A percentile compares a stretch with the other conserved stretches of the same genome.
phyloP scores from a whole-genome alignment of 495 filamentous ascomycete genomes.

The Aspergillus haitiensis region DNA sequence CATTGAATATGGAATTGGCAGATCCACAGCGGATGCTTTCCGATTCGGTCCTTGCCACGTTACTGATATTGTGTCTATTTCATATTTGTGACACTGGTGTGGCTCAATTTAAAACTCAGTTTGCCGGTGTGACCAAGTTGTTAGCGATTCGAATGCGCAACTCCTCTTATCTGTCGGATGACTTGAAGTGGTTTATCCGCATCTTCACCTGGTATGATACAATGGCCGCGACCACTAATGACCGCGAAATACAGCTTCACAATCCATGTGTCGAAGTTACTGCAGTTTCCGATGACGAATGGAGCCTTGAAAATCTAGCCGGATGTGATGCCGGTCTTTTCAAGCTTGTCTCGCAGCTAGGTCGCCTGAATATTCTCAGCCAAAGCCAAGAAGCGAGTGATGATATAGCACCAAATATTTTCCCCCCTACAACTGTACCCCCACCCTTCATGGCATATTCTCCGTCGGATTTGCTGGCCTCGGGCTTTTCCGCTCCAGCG shows the following conservation, averaged over 20 bases:
- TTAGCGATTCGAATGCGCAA: conserved; percentile 70
- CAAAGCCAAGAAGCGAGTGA: conserved; percentile 62
- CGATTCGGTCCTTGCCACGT: conserved; percentile 84
- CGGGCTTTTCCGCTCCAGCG: conserved; percentile 13
- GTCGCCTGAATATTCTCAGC: conserved; percentile 83
- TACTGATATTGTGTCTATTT: conserved; percentile 86
- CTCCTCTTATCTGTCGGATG: conserved; percentile 59
- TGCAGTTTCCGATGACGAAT: conserved; percentile 65
- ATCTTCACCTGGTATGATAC: conserved; percentile 96
- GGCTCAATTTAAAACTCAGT: conserved; percentile 88
- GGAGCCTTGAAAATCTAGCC: conserved; percentile 80
- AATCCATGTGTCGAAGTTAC: conserved; percentile 66
- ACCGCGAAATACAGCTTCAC: conserved; percentile 85
- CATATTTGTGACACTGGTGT: conserved; percentile 92
- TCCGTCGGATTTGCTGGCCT: conserved; percentile 23
- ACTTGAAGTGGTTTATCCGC: conserved; percentile 90
- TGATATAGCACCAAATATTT: conserved; percentile 31
- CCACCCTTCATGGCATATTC: conserved; percentile 43
- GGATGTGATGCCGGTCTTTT: conserved; percentile 84
- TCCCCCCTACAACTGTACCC: conserved; percentile 34
- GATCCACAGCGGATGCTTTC: conserved; percentile 71
- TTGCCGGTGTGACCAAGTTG: conserved; percentile 91
- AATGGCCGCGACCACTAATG: conserved; percentile 89
- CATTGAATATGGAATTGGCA: conserved; percentile 79
- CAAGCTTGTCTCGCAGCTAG: conserved; percentile 73